Conservation (phyloP, 768 basidiomycete genomes). For the Leccinum rimulosum region DNA sequence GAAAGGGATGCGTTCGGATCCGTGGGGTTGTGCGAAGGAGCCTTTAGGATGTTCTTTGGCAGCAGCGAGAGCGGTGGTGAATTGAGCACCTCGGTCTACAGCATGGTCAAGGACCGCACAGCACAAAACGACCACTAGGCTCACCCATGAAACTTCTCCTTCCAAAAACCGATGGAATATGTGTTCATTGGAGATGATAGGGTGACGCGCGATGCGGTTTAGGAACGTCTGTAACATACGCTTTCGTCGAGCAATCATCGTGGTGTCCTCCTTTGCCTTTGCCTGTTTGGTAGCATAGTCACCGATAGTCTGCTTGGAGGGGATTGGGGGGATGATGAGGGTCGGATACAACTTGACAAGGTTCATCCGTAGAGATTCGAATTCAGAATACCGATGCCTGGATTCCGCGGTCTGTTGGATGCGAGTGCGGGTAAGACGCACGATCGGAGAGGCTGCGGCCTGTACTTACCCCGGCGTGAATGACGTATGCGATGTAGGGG, state of each 20-base stretch:
- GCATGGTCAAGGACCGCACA: conserved; percentile 6
- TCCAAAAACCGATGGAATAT: conserved; percentile 96
- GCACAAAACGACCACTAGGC: conserved; percentile 21
- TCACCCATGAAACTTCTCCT: conserved; percentile 93
- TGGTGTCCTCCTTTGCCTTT: conserved; percentile 94
- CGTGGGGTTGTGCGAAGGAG: conserved; percentile 92
- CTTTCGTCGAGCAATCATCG: conserved; percentile 88
- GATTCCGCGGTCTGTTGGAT: conserved; percentile 68
- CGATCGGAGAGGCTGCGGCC: conserved; percentile 2
- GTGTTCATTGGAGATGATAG: conserved; percentile 94
- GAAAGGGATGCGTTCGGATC: conserved; percentile 69
- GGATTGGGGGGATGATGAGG: conserved; percentile 95
- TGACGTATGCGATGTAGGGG: conserved; percentile 93
- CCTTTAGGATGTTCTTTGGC: conserved; percentile 94
- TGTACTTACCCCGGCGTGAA: conserved; percentile 73
- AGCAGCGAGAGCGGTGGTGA: conserved; percentile 88
- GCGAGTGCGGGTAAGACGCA: conserved; percentile 11
- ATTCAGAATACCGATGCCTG: conserved; percentile 93
- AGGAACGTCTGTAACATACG: conserved; percentile 96
- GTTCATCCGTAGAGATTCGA: conserved; percentile 85
- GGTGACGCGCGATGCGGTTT: conserved; percentile 84
- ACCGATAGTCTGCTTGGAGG: conserved; percentile 91
- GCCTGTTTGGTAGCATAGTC: conserved; percentile 97
- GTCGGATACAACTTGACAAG: conserved; percentile 92
- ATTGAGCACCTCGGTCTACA: conserved; percentile 85